Base-by-base conservation (phyloP, 2,329 filamentous ascomycete genomes). In the Xylariaceae sp. region DNA sequence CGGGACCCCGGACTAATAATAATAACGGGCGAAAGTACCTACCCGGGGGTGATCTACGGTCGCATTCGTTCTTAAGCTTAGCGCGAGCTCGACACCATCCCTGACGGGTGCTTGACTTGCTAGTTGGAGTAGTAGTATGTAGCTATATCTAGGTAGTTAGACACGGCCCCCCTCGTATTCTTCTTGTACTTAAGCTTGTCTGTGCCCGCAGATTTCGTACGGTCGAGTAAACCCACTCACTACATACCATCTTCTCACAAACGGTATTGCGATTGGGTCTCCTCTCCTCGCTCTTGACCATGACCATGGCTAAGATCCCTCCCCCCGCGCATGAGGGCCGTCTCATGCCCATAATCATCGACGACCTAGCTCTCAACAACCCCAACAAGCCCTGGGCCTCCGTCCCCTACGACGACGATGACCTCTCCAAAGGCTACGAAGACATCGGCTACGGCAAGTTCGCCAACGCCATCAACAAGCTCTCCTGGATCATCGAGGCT, bases 351-450 rank as follows among this genome's bases (percentile, higher is more conserved):
- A 56, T 54, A 1, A 51, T 57, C 18, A 51, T 58, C 11, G 56
- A 58, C 34, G 17, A 55, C 2, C 4, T 51, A 8, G 56, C 56
- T 1, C 56, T 51, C 23, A 42, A 51, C 11, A n/a, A 58, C 11
- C 56, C 56, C 23, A 2, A 58, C 2, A 51, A 52, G 13, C 47
- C 56, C n/a, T 58, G 56, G 56, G 56, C 56, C 30, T 68, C 66
- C 6, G 47, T 68, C 7, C 66, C 66, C 10, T 50, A 62, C 15
- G 62, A 67, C 45, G 66, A 68, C 58, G 60, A 64, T 44, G 66
- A 68, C 42, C 52, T 68, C 8, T 57, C 64, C 9, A 54, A 54
- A n/a, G 66, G 66, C 10, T 67, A 66, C 39, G 66, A 67, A 51
- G 63, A 68, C 39, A 65, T 68, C 42, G 62, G 51, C 23, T 66